Evolutionary conservation across 805 yeast genomes (phyloP).

Genomic region (Cyberlindnera mycetangii): DNA sequence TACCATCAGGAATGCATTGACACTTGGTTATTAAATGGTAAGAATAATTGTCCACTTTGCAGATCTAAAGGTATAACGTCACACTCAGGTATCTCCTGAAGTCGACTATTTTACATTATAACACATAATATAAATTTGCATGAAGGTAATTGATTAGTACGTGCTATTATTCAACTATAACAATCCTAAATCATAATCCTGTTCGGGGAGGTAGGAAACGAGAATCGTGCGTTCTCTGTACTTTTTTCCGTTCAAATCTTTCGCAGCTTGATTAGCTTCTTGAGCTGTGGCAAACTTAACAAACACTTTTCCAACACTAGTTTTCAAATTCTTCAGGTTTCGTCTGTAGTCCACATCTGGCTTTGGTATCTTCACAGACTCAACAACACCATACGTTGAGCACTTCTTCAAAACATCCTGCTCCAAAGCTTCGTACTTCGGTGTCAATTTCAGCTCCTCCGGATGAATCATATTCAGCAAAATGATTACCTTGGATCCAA

Average conservation of each 20-base stretch:
- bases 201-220: constrained; percentile 57
- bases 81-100: background rate
- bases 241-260: constrained; percentile 57
- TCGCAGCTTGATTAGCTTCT: constrained; percentile 53
- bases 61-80: constrained; percentile 40
- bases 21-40: constrained; percentile 50
- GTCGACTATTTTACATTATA: too few species aligned
- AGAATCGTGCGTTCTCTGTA: constrained; percentile 70
- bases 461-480: constrained; percentile 64
- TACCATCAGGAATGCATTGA: constrained; percentile 59
- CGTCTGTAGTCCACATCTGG: constrained; percentile 44
- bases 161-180: constrained; percentile 5
- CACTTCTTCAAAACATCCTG: constrained; percentile 52
- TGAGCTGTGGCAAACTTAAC: constrained; percentile 56
- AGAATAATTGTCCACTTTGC: constrained; percentile 59
- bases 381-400: constrained; percentile 48
- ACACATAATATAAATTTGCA: too few species aligned
- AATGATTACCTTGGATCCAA: constrained; percentile 50
- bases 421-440: constrained; percentile 44
- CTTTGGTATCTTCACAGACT: constrained; percentile 56
- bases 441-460: constrained; percentile 55
- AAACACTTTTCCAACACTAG: constrained; percentile 71
- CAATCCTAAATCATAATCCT: constrained; percentile 47
- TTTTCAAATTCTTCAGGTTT: constrained; percentile 41
- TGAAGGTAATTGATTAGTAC: background rate